phyloP scores from a whole-genome alignment of 2,329 filamentous ascomycete species.

The Fusarium chlamydosporum region DNA sequence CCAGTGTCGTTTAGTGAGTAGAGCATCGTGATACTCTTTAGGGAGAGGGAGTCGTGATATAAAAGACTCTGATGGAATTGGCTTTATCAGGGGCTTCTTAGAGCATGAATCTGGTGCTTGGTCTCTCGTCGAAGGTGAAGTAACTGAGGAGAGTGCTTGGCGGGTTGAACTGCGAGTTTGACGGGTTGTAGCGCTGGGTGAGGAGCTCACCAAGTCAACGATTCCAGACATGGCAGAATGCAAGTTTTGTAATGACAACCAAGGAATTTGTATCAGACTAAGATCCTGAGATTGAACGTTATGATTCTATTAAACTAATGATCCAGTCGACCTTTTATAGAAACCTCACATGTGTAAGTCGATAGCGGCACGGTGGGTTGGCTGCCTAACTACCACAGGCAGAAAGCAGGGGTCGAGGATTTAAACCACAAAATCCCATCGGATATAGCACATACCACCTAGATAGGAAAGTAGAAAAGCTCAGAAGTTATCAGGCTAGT shows the following conservation, averaged over 20 bases:
- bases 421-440: neutral
- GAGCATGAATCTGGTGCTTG: neutral
- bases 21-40: constrained; percentile 7
- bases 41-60: constrained; percentile 1
- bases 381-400: constrained; percentile 36
- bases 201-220: constrained; percentile 8
- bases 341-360: neutral
- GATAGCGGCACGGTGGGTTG: neutral
- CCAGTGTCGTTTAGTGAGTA: constrained; percentile 39
- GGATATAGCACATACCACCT: neutral
- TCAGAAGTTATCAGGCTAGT: neutral
- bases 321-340: constrained; percentile 5
- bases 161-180: constrained; percentile 38
- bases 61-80: neutral
- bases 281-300: neutral
- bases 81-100: constrained; percentile 14
- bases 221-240: constrained; percentile 17
- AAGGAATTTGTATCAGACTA: neutral
- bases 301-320: neutral
- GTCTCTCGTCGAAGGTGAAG: neutral
- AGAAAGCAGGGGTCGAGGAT: constrained; percentile 8
- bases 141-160: constrained; percentile 3
- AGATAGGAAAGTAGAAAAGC: neutral
- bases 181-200: neutral
- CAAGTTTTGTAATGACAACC: no score